Base-by-base conservation (phyloP, 2,329 filamentous ascomycete genomes). In the Teratosphaeria zuluensis region DNA sequence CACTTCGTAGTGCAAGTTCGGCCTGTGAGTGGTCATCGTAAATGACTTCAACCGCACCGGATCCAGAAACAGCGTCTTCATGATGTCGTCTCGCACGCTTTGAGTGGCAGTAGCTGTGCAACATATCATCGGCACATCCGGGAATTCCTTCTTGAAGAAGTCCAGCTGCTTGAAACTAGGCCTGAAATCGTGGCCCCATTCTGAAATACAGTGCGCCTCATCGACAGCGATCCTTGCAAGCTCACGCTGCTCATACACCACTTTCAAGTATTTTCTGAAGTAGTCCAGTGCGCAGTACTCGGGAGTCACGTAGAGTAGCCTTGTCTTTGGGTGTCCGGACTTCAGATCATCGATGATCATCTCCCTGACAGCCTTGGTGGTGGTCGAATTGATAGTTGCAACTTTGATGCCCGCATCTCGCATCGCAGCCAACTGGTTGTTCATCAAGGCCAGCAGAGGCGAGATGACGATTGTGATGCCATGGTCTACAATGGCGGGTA, bases 171-270 rank as follows among this genome's bases (percentile, higher is more conserved):
- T 91, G 74, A 96, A 97, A 59, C 91, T 89, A 38, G 87, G 89
- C n/a, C 92, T 87, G 71, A 97, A 97, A 73, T 97, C 92, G 72
- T 97, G 92, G 1, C 92, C 92, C 92, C 92, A 96, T 84, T 96
- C 92, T 28, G 90, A 95, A 65, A 97, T 95, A 51, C 92, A 97
- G 73, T 97, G 92, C 1, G 92, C 92, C 75, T 97, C 92, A 69
- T 97, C 92, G 59, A 97, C 86, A 54, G 89, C 92, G 63, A 97
- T 84, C 14, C 92, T 84, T 9, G 88, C 87, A n/a, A 97, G 82
- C 74, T 96, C 90, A 59, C 83, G 83, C 72, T 96, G 91, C 59
- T 84, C 78, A 69, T 96, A 78, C 14, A 96, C 86, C 4, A 88
- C 77, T 61, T 82, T 81, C 8, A 96, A 77, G 54, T 86, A 83